These are phyloP conservation scores for Prillingera fragicola DNA, from an alignment of 1,284 basidiomycete species.

Conservation along the genomic window DNA sequence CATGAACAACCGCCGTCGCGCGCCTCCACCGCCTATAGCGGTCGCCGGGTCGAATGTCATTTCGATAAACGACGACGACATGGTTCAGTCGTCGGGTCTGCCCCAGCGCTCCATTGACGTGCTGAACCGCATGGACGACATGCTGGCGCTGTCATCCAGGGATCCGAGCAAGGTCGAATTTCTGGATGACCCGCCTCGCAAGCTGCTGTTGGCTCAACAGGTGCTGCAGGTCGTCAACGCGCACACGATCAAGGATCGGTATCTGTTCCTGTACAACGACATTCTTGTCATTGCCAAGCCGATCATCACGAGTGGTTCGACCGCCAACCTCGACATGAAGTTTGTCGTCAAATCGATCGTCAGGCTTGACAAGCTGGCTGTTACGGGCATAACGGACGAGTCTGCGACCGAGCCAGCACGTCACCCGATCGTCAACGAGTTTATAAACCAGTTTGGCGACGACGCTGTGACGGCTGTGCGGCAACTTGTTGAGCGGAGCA, in stretches of 20 bases:
- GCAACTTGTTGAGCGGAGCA: conserved; percentile 55
- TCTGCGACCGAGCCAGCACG: conserved; percentile 38
- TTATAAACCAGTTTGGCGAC: conserved; percentile 66
- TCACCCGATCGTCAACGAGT: conserved; percentile 61
- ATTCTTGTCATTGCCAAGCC: conserved; percentile 72
- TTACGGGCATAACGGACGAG: conserved; percentile 35
- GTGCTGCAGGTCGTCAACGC: conserved; percentile 87
- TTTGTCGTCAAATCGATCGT: conserved; percentile 85
- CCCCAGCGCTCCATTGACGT: conserved; percentile 26
- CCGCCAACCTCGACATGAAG: conserved; percentile 68
- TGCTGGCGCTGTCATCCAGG: conserved; percentile 55
- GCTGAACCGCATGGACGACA: conserved; percentile 49
- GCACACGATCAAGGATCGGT: conserved; percentile 85
- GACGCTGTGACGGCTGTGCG: conserved; percentile 68
- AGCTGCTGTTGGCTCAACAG: conserved; percentile 73
- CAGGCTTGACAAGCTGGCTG: conserved; percentile 57
- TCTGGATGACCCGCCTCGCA: conserved; percentile 78
- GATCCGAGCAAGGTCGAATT: conserved; percentile 59
- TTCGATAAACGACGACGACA: conserved; percentile 16
- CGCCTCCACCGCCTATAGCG: conserved; percentile 16
- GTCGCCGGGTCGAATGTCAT: conserved; percentile 14
- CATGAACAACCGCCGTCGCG: conserved; percentile 15
- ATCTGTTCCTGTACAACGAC: conserved; percentile 92
- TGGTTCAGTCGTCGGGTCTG: neutral
- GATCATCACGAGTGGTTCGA: conserved; percentile 53